Percentiles rank a stretch among this genome's conserved stretches.
phyloP scores from a whole-genome alignment of 768 basidiomycete species.

The Auriscalpium microsporum region DNA sequence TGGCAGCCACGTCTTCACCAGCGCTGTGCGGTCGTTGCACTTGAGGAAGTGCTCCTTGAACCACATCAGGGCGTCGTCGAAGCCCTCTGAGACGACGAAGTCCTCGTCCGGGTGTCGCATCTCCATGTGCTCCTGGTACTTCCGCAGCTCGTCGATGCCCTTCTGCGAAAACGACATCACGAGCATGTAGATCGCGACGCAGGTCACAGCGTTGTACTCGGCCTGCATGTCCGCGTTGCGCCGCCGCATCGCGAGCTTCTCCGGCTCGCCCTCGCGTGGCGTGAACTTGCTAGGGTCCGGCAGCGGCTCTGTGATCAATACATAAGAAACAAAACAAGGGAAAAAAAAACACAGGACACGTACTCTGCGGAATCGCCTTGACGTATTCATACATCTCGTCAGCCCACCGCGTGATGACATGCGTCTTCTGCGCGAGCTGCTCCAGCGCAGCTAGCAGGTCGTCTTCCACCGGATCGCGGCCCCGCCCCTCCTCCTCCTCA shows the following conservation, averaged over 20 bases:
- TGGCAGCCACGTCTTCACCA: conserved; percentile 84
- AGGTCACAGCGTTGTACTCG: conserved; percentile 77
- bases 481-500: conserved; percentile 25
- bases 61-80: conserved; percentile 74
- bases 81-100: conserved; percentile 70
- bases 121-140: conserved; percentile 74
- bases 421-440: conserved; percentile 92
- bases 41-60: conserved; percentile 92
- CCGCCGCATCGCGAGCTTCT: conserved; percentile 58
- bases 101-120: conserved; percentile 72
- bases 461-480: conserved; percentile 65
- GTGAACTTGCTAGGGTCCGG: conserved; percentile 72
- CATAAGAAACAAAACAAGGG: conserved; percentile 4
- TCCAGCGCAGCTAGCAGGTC: conserved; percentile 71
- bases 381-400: conserved; percentile 91
- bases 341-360: conserved; percentile 21
- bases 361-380: conserved; percentile 77
- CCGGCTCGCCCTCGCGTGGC: conserved; percentile 62
- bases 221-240: conserved; percentile 72
- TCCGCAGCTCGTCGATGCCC: conserved; percentile 77
- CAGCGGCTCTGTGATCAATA: conserved; percentile 50
- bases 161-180: conserved; percentile 89
- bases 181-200: conserved; percentile 84
- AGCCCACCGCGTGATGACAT: conserved; percentile 87
- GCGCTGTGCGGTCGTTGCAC: conserved; percentile 84